These are phyloP conservation scores for Acer saccharum DNA, from an alignment of 345 rosid genomes.

Conservation along the genomic window DNA sequence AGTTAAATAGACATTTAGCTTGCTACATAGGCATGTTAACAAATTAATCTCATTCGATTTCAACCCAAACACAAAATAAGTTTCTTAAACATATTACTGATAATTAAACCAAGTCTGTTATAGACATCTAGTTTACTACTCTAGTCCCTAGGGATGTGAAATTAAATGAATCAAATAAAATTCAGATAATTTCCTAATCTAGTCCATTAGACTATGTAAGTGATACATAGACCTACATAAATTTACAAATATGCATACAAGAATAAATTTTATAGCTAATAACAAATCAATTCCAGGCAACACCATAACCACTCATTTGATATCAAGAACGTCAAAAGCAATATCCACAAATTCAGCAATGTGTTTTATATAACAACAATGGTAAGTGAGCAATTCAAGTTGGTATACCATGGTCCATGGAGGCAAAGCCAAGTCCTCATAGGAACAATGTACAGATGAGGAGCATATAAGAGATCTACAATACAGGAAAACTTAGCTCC, in stretches of 20 bases:
- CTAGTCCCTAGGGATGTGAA: too few species aligned
- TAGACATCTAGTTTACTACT: too few species aligned
- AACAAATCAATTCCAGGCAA: neutral
- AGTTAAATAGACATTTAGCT: neutral
- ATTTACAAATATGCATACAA: too few species aligned
- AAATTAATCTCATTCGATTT: too few species aligned
- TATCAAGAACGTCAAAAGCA: slow-evolving; percentile 4
- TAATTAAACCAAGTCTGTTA: too few species aligned
- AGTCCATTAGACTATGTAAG: too few species aligned
- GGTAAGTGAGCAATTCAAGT: neutral
- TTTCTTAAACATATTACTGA: too few species aligned
- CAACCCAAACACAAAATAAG: too few species aligned
- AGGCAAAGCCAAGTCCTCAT: neutral
- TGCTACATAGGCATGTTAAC: too few species aligned
- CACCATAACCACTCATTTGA: neutral
- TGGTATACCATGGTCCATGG: neutral
- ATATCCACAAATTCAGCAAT: neutral
- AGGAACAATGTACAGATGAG: slow-evolving; percentile 8
- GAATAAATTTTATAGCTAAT: neutral
- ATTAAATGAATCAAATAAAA: too few species aligned
- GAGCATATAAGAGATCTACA: slow-evolving; percentile 1
- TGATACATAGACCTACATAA: too few species aligned
- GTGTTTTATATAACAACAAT: neutral
- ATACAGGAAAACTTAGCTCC: neutral
- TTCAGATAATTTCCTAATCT: neutral